Conservation (phyloP, 2,329 filamentous ascomycete species). For the Colletotrichum tropicicola region DNA sequence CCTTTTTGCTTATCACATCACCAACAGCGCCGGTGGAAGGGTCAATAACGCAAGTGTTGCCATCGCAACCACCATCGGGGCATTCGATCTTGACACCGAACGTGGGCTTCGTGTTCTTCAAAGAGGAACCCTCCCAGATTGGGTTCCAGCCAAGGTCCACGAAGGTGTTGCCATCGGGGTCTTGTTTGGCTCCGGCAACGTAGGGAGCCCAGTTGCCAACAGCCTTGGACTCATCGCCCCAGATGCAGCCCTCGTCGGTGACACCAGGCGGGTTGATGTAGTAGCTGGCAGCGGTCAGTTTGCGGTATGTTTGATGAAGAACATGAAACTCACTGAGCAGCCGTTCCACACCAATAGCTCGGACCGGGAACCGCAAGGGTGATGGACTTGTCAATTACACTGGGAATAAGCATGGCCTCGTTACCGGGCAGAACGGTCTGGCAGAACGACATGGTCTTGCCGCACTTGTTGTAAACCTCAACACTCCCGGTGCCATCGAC, state of each 20-base stretch:
- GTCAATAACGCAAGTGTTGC: conserved; percentile 78
- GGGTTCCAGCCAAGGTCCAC: conserved; percentile 84
- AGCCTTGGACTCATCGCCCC: conserved; percentile 71
- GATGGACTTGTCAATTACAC: conserved; percentile 65
- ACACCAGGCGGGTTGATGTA: conserved; percentile 82
- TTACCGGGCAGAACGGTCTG: conserved; percentile 83
- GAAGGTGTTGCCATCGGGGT: conserved; percentile 70
- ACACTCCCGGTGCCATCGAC: conserved; percentile 73
- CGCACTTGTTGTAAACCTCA: conserved; percentile 72
- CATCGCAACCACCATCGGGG: conserved; percentile 71
- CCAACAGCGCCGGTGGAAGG: conserved; percentile 64
- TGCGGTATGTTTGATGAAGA: neutral
- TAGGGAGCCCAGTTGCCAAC: conserved; percentile 82
- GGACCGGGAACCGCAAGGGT: conserved; percentile 75
- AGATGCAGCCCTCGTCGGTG: conserved; percentile 71
- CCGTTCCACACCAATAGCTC: conserved; percentile 76
- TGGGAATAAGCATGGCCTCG: conserved; percentile 85
- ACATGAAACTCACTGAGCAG: conserved; percentile 72
- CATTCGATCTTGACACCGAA: conserved; percentile 79
- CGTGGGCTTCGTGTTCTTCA: conserved; percentile 66
- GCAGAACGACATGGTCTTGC: conserved; percentile 73
- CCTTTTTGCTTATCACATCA: conserved; percentile 64
- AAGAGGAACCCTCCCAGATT: conserved; percentile 67
- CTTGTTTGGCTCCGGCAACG: conserved; percentile 79
- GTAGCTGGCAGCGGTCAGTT: conserved; percentile 56